Evolutionary conservation across 2,329 filamentous ascomycete genomes (phyloP), one percentile per base, ranked within the genome.

Genomic region (Byssochlamys sp.): DNA sequence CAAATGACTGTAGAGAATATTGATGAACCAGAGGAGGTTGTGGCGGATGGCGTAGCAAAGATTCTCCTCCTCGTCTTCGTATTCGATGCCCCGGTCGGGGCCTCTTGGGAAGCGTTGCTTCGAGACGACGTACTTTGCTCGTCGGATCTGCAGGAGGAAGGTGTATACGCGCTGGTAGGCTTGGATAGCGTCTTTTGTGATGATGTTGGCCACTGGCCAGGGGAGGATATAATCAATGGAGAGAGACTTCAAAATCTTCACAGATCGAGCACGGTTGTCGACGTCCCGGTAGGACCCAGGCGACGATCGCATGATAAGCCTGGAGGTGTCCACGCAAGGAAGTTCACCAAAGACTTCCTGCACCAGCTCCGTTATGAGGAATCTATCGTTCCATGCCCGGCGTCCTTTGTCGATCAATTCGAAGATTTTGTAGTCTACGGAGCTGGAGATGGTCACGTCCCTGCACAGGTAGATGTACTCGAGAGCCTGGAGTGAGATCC

Each of bases 21-120:
- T 87, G 62, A 83, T 82, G 72, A 95, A 92, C 87, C 89, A 92
- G 10, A 91, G 75, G 2, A 95, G 78, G 54, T 82, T 84, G 29
- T 85, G 83, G 39, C 89, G 84, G 7, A 92, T 75, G 31, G 69
- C 69, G 58, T 73, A 75, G 48, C 73, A 73, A 12, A 72, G 57
- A 54, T 72, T 56, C 50, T 76, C 70, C 33, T 69, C 68, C 66
- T 69, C 66, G 62, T 71, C 73, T 58, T 76, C 74, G 11, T 50
- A 50, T 55, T 50, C 54, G 3, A 28, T n/a, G 6, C 76, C 72
- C 24, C 56, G 35, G 53, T 79, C 75, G 26, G 55, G 31, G 52
- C 63, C 63, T 59, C 70, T 69, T 39, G 70, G 67, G 45, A 78
- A 61, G 56, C 75, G 67, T 62, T 74, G 68, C 59, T 80, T 80